Evolutionary conservation across 345 rosid species (phyloP).

Genomic region (Salix dunnii): DNA sequence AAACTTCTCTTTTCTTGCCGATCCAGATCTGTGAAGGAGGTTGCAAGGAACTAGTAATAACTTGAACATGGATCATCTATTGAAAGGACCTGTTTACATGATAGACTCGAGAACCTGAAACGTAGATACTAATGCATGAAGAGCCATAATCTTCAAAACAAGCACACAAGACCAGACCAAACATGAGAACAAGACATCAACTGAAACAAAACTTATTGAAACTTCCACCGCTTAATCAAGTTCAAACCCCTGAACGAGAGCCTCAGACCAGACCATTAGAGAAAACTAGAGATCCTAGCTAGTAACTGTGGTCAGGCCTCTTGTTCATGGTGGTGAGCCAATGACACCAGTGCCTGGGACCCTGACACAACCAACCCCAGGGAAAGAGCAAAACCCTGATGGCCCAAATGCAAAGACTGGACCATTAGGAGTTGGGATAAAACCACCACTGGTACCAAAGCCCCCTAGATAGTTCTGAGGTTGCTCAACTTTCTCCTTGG

Average conservation of each 20-base stretch:
- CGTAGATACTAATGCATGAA: not conserved
- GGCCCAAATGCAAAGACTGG: slow-evolving; percentile 24
- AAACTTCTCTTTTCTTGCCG: not conserved
- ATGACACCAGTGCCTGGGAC: slow-evolving; percentile 20
- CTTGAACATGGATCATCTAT: not conserved
- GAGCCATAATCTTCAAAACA: not conserved
- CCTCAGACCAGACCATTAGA: not conserved
- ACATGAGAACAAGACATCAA: not conserved
- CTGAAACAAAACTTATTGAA: not conserved
- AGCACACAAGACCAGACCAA: not conserved
- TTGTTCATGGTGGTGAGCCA: slow-evolving; percentile 9
- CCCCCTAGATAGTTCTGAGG: slow-evolving; percentile 31
- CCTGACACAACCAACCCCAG: slow-evolving; percentile 30
- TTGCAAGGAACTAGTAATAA: not conserved
- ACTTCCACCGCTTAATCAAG: not conserved
- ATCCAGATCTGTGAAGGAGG: not conserved
- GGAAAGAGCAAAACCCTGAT: slow-evolving; percentile 28
- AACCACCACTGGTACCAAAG: slow-evolving; percentile 25
- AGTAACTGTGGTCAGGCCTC: not conserved
- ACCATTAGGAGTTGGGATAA: slow-evolving; percentile 29
- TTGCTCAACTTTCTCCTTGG: slow-evolving; percentile 16
- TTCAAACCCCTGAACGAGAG: not conserved
- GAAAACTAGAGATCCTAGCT: not conserved
- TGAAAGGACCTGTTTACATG: not conserved
- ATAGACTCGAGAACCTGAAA: not conserved